These are phyloP conservation scores for Erodium chrysanthum DNA, from an alignment of 441 rosid species.

Conservation along the genomic window DNA sequence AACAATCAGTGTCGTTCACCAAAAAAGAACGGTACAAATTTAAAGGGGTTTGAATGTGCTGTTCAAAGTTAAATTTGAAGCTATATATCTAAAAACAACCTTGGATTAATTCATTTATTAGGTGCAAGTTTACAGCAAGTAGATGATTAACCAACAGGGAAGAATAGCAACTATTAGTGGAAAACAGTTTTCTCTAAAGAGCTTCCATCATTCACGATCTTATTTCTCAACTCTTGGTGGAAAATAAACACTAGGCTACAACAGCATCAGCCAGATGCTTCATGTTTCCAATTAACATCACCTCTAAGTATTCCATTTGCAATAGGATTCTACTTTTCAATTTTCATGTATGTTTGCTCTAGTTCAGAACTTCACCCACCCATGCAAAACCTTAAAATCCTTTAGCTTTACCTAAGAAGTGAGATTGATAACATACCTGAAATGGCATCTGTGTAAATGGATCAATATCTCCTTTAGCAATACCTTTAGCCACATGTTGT, in stretches of 20 bases:
- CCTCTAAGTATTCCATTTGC: neutral
- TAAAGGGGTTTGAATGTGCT: neutral
- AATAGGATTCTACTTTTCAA: neutral
- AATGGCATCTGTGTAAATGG: slow-evolving; percentile 76
- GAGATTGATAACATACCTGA: slow-evolving; percentile 40
- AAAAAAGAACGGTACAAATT: neutral
- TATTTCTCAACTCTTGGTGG: neutral
- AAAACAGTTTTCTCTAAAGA: neutral
- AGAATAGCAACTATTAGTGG: neutral
- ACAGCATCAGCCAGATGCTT: neutral
- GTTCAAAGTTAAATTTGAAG: neutral
- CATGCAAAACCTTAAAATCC: neutral
- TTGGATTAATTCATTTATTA: neutral
- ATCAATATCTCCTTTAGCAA: slow-evolving; percentile 79
- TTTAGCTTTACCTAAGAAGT: neutral
- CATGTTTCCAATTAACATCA: neutral
- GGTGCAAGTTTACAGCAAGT: neutral
- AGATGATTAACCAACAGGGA: neutral
- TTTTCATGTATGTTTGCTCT: neutral
- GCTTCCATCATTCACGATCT: neutral
- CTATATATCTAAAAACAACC: neutral
- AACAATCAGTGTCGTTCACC: neutral
- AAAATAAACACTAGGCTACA: neutral
- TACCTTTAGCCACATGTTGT: slow-evolving; percentile 66
- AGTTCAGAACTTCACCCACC: neutral